Conservation (phyloP, 768 basidiomycete species). For the Boletus rufocinnamomeus region DNA sequence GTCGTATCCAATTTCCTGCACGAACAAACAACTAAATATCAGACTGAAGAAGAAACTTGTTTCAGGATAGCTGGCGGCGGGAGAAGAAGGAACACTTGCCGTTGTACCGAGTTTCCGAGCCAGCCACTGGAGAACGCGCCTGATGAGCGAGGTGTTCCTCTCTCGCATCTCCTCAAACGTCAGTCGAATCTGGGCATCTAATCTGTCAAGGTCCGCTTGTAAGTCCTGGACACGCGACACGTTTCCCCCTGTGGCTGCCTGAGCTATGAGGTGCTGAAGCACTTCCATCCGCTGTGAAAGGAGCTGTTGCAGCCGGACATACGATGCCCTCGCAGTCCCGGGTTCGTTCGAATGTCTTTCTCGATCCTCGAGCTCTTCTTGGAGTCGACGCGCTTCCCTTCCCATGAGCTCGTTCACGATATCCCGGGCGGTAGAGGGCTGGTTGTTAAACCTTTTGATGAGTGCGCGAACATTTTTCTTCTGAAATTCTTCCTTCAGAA, state of each 20-base stretch:
- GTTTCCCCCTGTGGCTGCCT: not conserved
- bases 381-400: not conserved
- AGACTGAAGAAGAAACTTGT: not conserved
- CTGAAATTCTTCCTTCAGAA: not conserved
- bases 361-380: conserved; percentile 4
- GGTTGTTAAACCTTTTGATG: conserved; percentile 12
- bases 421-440: not conserved
- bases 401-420: conserved; percentile 2
- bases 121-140: conserved; percentile 10
- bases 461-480: not conserved
- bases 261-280: conserved; percentile 1
- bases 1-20: not conserved
- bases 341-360: not conserved
- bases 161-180: conserved; percentile 6
- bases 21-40: not conserved
- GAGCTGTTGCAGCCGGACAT: not conserved
- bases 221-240: not conserved
- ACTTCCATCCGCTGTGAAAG: conserved; percentile 1
- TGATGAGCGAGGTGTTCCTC: not conserved
- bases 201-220: not conserved
- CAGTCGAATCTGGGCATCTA: conserved; percentile 1
- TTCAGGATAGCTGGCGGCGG: not conserved
- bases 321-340: not conserved
- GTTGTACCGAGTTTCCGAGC: not conserved
- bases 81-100: not conserved